Evolutionary conservation across 1,284 basidiomycete species (phyloP).

Genomic region (Golubevia sp.): DNA sequence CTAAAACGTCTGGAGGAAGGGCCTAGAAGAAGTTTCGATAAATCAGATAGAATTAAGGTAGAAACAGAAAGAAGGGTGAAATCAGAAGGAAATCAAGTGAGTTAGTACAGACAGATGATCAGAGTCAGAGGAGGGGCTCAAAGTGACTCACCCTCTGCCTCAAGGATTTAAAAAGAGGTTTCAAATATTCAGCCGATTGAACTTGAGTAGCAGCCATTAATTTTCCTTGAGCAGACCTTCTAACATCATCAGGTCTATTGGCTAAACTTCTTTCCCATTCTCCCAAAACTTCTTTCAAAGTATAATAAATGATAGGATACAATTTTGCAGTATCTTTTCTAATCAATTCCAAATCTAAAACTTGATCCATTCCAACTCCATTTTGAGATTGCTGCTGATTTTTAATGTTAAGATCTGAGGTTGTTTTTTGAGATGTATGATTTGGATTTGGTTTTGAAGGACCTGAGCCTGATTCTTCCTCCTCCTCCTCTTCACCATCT

Average conservation of each 20-base stretch:
- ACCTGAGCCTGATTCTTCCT: slow-evolving; percentile 64
- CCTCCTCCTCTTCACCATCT: slow-evolving; percentile 62
- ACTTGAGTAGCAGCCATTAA: slow-evolving; percentile 91
- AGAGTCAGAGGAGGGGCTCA: neutral
- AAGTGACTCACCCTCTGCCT: slow-evolving; percentile 74
- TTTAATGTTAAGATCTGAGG: neutral
- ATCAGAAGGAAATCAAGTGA: neutral
- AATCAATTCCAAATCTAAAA: slow-evolving; percentile 70
- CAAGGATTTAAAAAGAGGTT: slow-evolving; percentile 89
- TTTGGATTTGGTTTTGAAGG: too few relatives aligned
- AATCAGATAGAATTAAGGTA: slow-evolving; percentile 1
- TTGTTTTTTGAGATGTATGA: neutral
- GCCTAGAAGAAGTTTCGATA: slow-evolving; percentile 65
- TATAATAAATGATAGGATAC: slow-evolving; percentile 96
- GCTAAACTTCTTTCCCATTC: slow-evolving; percentile 97
- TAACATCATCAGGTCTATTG: slow-evolving; percentile 77
- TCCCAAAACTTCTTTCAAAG: slow-evolving; percentile 84
- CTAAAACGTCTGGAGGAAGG: slow-evolving; percentile 81
- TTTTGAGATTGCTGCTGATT: slow-evolving; percentile 10
- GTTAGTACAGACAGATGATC: too few relatives aligned
- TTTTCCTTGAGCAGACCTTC: slow-evolving; percentile 86
- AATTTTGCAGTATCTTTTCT: slow-evolving; percentile 93
- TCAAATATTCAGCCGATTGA: slow-evolving; percentile 93
- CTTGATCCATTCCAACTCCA: slow-evolving; percentile 49
- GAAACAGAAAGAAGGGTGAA: slow-evolving; percentile 2